Percentiles rank a stretch among this genome's conserved stretches.
phyloP scores from a whole-genome alignment of 116 monocot species.

The Dioscorea cayenensis region DNA sequence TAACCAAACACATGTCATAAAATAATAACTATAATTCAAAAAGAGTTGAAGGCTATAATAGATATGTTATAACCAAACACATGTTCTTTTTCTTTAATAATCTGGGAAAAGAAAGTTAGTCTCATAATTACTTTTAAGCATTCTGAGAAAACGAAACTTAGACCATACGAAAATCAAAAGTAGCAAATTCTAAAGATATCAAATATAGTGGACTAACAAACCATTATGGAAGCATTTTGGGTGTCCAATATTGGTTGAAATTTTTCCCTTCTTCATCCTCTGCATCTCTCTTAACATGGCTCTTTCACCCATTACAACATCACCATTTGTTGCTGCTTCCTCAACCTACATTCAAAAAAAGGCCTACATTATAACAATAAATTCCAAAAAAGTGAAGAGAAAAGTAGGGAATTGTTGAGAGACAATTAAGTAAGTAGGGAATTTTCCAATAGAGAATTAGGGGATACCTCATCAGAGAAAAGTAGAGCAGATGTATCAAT shows the following conservation, averaged over 20 bases:
- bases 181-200: not conserved
- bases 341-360: conserved; percentile 28
- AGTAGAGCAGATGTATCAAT: conserved; percentile 46
- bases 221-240: conserved; percentile 92
- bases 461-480: conserved; percentile 41
- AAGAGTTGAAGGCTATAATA: no score
- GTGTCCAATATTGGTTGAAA: conserved; percentile 69
- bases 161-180: no score
- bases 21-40: no score
- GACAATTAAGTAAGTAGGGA: no score
- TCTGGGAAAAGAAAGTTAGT: no score
- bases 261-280: conserved; percentile 79
- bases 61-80: no score
- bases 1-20: no score
- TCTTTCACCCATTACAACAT: conserved; percentile 65
- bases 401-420: no score
- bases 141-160: not conserved
- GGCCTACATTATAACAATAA: not conserved
- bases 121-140: no score
- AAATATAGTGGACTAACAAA: conserved; percentile 6
- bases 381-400: not conserved
- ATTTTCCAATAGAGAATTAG: not conserved
- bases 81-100: no score
- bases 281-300: conserved; percentile 83
- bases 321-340: conserved; percentile 21